These are phyloP conservation scores for Amanita muscaria DNA, from an alignment of 768 basidiomycete genomes.

Conservation along the genomic window DNA sequence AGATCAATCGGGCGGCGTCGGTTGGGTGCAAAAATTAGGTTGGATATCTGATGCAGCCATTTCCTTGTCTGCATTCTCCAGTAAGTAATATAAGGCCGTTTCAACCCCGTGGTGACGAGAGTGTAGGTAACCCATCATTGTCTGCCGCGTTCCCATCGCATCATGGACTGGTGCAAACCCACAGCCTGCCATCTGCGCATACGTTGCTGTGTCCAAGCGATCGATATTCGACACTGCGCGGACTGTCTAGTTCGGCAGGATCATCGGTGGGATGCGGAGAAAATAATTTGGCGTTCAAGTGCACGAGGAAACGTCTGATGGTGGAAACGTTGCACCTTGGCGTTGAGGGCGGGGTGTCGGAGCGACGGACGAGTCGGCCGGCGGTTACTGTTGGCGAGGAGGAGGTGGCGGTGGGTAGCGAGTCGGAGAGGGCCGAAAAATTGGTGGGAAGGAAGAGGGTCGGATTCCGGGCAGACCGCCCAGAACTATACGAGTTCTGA, in stretches of 20 bases:
- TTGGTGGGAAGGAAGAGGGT: constrained; percentile 45
- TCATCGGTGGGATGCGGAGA: constrained; percentile 67
- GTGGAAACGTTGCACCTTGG: constrained; percentile 90
- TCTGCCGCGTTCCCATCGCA: constrained; percentile 69
- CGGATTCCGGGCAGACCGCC: constrained; percentile 56
- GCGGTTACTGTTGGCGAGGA: constrained; percentile 17
- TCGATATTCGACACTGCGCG: constrained; percentile 75
- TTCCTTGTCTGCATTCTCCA: constrained; percentile 69
- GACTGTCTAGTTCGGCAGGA: constrained; percentile 49
- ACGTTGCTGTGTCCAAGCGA: constrained; percentile 74
- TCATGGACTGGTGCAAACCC: constrained; percentile 78
- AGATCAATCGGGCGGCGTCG: constrained; percentile 50
- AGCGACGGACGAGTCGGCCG: constrained; percentile 56
- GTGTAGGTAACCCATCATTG: constrained; percentile 61
- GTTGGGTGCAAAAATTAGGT: constrained; percentile 71
- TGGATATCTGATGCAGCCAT: constrained; percentile 75
- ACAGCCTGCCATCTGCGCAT: constrained; percentile 65
- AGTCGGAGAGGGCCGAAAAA: constrained; percentile 19
- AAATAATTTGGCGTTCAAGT: constrained; percentile 93
- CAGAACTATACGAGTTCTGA: constrained; percentile 72
- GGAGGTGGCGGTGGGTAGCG: constrained; percentile 37
- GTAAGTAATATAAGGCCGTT: constrained; percentile 29
- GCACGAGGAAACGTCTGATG: constrained; percentile 77
- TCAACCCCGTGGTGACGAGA: background rate
- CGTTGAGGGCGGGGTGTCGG: constrained; percentile 76